Percentiles rank a stretch among this genome's conserved stretches.
phyloP scores from a whole-genome alignment of 2,329 filamentous ascomycete genomes.

The Lachnum nothofagi region DNA sequence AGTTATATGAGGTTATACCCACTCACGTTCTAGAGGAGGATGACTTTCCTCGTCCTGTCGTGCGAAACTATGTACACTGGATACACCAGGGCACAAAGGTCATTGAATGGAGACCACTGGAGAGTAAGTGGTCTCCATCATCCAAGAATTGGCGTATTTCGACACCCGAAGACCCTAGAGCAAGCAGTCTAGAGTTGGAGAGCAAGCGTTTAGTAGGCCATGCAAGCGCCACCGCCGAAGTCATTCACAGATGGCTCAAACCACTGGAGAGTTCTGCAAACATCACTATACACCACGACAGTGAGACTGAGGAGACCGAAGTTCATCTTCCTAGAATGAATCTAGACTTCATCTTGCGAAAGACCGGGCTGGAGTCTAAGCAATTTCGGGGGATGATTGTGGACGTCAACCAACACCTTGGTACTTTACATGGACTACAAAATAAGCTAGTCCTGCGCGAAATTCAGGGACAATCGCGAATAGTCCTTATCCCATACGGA shows the following conservation, averaged over 20 bases:
- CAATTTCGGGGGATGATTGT: conserved; percentile 48
- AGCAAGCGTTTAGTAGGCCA: conserved; percentile 32
- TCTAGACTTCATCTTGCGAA: conserved; percentile 41
- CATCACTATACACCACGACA: conserved; percentile 35
- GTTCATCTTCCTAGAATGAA: conserved; percentile 44
- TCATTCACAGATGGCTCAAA: conserved; percentile 32
- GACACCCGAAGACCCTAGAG: background rate
- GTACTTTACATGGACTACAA: conserved; percentile 54
- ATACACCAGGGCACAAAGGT: background rate
- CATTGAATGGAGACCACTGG: conserved; percentile 22
- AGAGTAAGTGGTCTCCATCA: conserved; percentile 29
- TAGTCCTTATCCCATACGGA: conserved; percentile 52
- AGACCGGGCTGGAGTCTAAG: conserved; percentile 37
- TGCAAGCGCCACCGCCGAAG: conserved; percentile 33
- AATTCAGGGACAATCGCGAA: conserved; percentile 35
- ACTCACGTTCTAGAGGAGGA: conserved; percentile 25
- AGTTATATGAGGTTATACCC: conserved; percentile 18
- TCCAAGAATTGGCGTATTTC: conserved; percentile 27
- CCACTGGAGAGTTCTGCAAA: conserved; percentile 35
- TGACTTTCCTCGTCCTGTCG: conserved; percentile 15
- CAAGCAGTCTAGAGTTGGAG: conserved; percentile 18
- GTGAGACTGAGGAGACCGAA: conserved; percentile 10
- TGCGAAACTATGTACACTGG: conserved; percentile 18
- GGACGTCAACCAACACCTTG: conserved; percentile 42
- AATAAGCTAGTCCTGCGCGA: conserved; percentile 55